These are phyloP conservation scores for Leptographium flavum DNA, from an alignment of 2,329 filamentous ascomycete genomes.

Conservation along the genomic window DNA sequence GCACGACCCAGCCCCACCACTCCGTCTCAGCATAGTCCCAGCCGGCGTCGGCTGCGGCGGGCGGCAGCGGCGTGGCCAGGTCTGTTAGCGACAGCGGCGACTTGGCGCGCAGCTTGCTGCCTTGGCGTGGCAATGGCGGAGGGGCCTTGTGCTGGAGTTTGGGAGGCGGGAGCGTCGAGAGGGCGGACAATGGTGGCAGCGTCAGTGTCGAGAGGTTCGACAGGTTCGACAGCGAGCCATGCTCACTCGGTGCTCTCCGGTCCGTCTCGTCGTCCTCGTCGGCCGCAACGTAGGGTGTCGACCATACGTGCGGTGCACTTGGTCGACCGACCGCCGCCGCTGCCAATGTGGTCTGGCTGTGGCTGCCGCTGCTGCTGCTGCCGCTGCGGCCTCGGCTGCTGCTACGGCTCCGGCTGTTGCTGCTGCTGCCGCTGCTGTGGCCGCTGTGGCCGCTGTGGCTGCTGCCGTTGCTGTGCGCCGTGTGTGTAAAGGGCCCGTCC, in stretches of 20 bases:
- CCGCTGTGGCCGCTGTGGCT: neutral
- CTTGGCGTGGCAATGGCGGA: neutral
- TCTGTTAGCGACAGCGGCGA: conserved; percentile 42
- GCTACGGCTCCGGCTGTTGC: too few relatives aligned
- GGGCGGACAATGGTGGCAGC: neutral
- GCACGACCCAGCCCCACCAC: conserved; percentile 94
- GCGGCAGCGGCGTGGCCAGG: conserved; percentile 27
- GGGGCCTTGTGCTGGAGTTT: neutral
- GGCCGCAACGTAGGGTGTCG: neutral
- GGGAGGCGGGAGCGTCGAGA: conserved; percentile 12
- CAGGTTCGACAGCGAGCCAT: too few relatives aligned
- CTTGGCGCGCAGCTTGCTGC: conserved; percentile 26
- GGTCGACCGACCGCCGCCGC: conserved; percentile 2
- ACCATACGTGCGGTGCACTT: neutral
- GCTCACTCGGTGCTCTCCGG: too few relatives aligned
- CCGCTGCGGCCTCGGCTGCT: neutral
- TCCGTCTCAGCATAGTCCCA: conserved; percentile 94
- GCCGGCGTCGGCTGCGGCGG: conserved; percentile 28
- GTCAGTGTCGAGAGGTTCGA: too few relatives aligned
- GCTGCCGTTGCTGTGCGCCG: conserved; percentile 4
- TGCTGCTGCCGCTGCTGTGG: neutral
- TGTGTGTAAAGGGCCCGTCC: conserved; percentile 22
- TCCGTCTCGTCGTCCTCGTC: conserved; percentile 3
- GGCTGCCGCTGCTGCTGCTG: neutral
- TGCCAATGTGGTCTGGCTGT: conserved; percentile 15